Evolutionary conservation across 208 protist genomes (phyloP), one percentile per base, ranked within the genome.

Genomic region (Zelonia costaricensis): DNA sequence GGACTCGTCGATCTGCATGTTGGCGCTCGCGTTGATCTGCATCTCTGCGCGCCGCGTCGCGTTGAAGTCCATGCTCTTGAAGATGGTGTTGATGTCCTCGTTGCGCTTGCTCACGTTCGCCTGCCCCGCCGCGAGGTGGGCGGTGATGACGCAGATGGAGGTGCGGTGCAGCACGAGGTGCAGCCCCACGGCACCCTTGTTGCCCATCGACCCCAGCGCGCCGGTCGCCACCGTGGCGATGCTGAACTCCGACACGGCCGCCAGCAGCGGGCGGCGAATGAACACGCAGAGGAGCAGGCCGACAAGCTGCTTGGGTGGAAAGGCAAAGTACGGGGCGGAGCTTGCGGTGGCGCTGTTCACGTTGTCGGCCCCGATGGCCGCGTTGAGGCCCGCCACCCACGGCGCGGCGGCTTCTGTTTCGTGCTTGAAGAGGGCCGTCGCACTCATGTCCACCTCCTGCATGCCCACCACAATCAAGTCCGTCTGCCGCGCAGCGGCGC

Each of bases 361-460:
- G 27, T 13, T 61, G 49, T 90, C 83, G 8, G 86, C 84, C 15
- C 78, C 78, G 28, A 93, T 59, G 8, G 74, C 80, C 2, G 77
- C 76, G 13, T 79, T 70, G 30, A 86, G 46, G 4, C 49, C 86
- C 25, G 51, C 53, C 10, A 95, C 53, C 91, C 91, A 97, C 53
- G 88, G 84, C 47, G 62, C 48, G 1, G 81, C 62, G 3, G 86
- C 79, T 63, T 95, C 88, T 10, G 91, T 97, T 62, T 94, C 88
- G 47, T 91, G 83, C 56, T 80, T 83, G 58, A 93, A 70, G 74
- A 97, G 78, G 0, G 93, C 93, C 2, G 81, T 77, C 15, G 93
- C 87, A 40, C 89, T 87, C 93, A 97, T 97, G 56, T 97, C 93
- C 40, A 97, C 74, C 72, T 97, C 91, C 69, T 97, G 93, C 36